Evolutionary conservation across 139 green algal species (phyloP).

Genomic region (Tetradesmus lagerheimii): DNA sequence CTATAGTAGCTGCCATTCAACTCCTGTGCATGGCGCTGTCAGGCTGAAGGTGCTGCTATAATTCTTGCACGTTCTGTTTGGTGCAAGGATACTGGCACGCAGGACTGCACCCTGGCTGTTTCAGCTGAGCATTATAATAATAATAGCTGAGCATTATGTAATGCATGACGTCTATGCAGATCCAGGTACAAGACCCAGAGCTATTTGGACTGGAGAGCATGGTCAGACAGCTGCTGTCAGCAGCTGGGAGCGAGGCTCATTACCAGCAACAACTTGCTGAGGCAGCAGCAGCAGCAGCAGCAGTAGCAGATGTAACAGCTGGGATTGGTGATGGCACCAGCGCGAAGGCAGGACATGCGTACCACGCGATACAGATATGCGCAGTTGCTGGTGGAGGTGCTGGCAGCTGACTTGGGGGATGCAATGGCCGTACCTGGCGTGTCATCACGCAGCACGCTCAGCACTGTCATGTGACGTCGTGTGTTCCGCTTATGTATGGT

Average conservation of each 20-base stretch:
- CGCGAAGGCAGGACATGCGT: background rate
- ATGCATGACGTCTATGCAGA: background rate
- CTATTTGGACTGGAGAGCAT: constrained; percentile 8
- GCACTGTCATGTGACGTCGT: background rate
- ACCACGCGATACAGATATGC: background rate
- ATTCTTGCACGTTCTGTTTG: background rate
- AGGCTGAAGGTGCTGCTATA: too few relatives aligned
- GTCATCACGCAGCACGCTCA: background rate
- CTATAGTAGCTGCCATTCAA: too few relatives aligned
- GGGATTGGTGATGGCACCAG: background rate
- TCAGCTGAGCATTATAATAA: too few relatives aligned
- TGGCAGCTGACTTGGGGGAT: background rate
- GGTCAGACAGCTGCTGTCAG: background rate
- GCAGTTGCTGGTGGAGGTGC: background rate
- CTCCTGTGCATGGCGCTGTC: too few relatives aligned
- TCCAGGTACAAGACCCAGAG: background rate
- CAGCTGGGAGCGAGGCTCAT: background rate
- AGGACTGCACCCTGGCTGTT: too few relatives aligned
- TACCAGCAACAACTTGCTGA: background rate
- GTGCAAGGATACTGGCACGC: background rate
- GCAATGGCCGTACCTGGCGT: background rate
- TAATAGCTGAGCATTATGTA: background rate
- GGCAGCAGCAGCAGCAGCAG: background rate
- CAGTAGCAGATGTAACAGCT: background rate
- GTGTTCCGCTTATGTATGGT: background rate